A percentile compares a stretch with the other conserved stretches of the same genome.
Conservation (phyloP, 306 rosid genomes). For the Parietaria judaica region DNA sequence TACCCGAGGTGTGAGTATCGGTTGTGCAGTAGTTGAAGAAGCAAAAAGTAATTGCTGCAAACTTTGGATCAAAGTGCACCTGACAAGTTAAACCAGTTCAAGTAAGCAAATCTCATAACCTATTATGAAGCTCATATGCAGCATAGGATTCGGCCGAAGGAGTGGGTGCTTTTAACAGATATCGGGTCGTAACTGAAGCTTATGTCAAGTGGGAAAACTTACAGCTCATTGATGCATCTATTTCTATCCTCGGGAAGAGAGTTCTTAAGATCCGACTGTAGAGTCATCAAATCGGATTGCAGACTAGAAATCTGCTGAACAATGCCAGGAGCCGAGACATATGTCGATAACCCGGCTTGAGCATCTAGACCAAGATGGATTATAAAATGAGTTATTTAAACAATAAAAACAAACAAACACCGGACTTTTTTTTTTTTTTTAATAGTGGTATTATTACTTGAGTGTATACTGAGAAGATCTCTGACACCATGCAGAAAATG, state of each 20-base stretch:
- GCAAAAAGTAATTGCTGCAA: slow-evolving; percentile 89
- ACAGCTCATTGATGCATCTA: slow-evolving; percentile 92
- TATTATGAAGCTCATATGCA: background rate
- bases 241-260: slow-evolving; percentile 96
- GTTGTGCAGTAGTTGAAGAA: slow-evolving; percentile 96
- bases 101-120: background rate
- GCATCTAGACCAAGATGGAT: slow-evolving; percentile 45
- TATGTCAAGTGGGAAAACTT: slow-evolving; percentile 30
- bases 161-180: no score
- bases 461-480: slow-evolving; percentile 86
- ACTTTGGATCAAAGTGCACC: slow-evolving; percentile 93
- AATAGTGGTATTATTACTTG: slow-evolving; percentile 44
- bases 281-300: slow-evolving; percentile 70
- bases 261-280: slow-evolving; percentile 82
- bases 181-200: background rate
- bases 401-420: slow-evolving; percentile 18
- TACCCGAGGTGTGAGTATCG: slow-evolving; percentile 93
- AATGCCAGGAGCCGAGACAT: slow-evolving; percentile 97
- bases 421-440: slow-evolving; percentile 7
- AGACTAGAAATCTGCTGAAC: slow-evolving; percentile 88
- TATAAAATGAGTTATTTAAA: slow-evolving; percentile 4
- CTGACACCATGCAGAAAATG: slow-evolving; percentile 88
- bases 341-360: slow-evolving; percentile 71
- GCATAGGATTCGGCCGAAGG: background rate
- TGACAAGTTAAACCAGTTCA: slow-evolving; percentile 18